Base-by-base conservation (phyloP, 306 rosid genomes). In the Trifolium subterraneum region DNA sequence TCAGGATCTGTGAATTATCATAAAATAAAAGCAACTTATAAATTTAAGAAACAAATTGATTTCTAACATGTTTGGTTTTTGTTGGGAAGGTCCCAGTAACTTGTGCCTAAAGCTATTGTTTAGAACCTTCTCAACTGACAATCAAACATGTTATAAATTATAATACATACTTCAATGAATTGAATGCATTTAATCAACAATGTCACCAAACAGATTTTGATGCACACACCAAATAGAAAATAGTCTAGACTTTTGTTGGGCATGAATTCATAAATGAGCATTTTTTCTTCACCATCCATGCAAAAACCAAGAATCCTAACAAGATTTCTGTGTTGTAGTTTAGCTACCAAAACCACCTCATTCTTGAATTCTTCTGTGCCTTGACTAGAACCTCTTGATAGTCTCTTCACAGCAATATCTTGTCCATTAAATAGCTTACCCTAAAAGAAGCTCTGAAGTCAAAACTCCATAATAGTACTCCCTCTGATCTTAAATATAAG, bases 381-480 rank as follows among this genome's bases (percentile, higher is more conserved):
- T 76, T 82, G 86, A 2, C 62, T 14, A 31, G 84, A 85, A 14
- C 14, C 38, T 38, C 18, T 56, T 4, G 86, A 81, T n/a, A 85
- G 68, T 72, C 88, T 85, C 71, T 85, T 85, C 68, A 80, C 86
- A 18, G 88, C 86, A 38, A 85, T 64, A 14, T 62, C 27, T 72
- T 75, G 71, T 22, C 77, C 78, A 75, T 75, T 75, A 31, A 16
- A 9, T 54, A 85, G 75, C 27, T 8, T 38, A 20, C 86, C 89
- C 89, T 82, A 10, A 60, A 60, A 64, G 63, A 72, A 48, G 10
- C n/a, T 39, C 20, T 31, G 0, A 31, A 31, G 5, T 38, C 11
- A 71, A 10, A 15, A 65, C 10, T 19, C 64, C 50, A 39, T 39
- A 19, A 20, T 22, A 41, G 20, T 42, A 44, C 6, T 4, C n/a